These are phyloP conservation scores for Mycena belliarum DNA, from an alignment of 768 basidiomycete genomes.

Conservation along the genomic window DNA sequence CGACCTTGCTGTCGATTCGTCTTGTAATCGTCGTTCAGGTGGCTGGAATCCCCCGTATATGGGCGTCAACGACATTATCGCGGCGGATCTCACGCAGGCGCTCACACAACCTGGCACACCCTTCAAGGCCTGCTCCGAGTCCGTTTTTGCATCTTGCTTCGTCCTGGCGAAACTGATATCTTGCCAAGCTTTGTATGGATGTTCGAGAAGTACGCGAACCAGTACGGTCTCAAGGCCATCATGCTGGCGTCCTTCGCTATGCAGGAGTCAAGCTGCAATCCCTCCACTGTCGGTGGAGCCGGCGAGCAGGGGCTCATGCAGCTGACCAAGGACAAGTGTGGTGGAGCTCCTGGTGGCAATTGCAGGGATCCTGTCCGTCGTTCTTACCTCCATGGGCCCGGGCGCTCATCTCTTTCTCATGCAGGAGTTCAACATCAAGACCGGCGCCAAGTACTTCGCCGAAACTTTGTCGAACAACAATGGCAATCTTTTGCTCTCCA, in stretches of 20 bases:
- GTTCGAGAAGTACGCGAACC: constrained; percentile 62
- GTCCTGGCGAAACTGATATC: background rate
- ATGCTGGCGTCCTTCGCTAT: constrained; percentile 85
- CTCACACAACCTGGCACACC: constrained; percentile 50
- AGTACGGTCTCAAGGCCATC: constrained; percentile 63
- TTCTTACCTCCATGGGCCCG: background rate
- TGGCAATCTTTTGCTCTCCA: constrained; percentile 55
- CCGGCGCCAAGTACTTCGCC: constrained; percentile 64
- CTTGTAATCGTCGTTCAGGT: background rate
- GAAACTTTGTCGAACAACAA: constrained; percentile 46
- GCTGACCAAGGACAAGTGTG: constrained; percentile 77
- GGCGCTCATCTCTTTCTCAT: background rate
- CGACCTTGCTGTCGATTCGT: background rate
- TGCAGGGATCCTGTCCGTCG: constrained; percentile 47
- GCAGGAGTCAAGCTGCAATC: constrained; percentile 80
- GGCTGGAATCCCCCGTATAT: constrained; percentile 79
- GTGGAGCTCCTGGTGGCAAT: constrained; percentile 48
- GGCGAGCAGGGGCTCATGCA: constrained; percentile 92
- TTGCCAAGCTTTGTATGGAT: constrained; percentile 17
- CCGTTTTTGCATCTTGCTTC: constrained; percentile 26
- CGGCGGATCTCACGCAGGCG: constrained; percentile 47
- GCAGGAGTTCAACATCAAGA: constrained; percentile 71
- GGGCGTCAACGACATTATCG: constrained; percentile 49
- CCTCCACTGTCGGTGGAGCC: constrained; percentile 63
- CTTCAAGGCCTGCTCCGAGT: constrained; percentile 60